Base-by-base conservation (phyloP, 352 stramenopile genomes). In the Aphanomyces invadans region DNA sequence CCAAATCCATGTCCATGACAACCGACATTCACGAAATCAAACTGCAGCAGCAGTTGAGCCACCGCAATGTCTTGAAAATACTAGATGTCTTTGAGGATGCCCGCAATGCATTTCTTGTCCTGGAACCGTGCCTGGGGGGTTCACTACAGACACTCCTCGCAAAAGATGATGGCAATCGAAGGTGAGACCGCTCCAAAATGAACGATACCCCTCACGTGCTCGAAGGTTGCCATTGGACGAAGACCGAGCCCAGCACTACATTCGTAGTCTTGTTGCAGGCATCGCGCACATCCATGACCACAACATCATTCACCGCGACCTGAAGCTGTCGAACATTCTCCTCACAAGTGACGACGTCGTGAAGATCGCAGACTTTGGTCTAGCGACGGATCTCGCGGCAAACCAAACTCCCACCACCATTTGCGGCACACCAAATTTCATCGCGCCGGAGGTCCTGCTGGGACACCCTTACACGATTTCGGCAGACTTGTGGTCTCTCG, bases 381-480 rank as follows among this genome's bases (percentile, higher is more conserved):
- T 75, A 26, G 23, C 32, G n/a, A 60, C 56, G 4, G 39, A 62
- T 85, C 73, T 49, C 78, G 85, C 4, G 73, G 80, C 2, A 76
- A 88, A 70, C 25, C 4, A 44, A n/a, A 21, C 15, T 3, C 63
- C 52, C 63, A 64, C 67, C 48, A 92, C 85, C 1, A 84, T 91
- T 55, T 93, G 82, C 54, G 85, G 82, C 1, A 93, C 85, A 49
- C 85, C 85, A 2, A 93, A 93, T 57, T 93, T 90, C 59, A 89
- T 93, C 60, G 85, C 83, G 1, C 82, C 82, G 1, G 82, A 93
- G 66, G 72, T 93, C 4, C 66, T 93, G n/a, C 54, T 57, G 29
- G 69, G 71, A 3, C 39, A 70, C 10, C 64, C 78, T 10, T 90
- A 92, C 70, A 74, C 77, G 55, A 68, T 85, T 32, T 75, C 78